Base-by-base conservation (phyloP, 148 eudicot species). In the Silene uniflora region DNA sequence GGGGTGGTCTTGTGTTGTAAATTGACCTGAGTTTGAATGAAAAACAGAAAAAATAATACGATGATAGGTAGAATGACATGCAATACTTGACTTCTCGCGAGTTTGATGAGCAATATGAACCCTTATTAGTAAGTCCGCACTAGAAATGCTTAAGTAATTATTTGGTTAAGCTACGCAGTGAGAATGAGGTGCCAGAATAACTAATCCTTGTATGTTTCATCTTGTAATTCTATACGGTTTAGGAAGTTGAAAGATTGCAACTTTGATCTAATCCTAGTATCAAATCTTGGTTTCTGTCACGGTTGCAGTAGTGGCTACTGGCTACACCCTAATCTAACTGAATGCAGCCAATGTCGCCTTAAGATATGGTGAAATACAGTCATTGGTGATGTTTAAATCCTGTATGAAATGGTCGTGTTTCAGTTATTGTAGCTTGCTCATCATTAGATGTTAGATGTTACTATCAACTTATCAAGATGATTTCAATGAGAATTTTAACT, bases 141-240 rank as follows among this genome's bases (percentile, higher is more conserved):
- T 61, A 24, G 25, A 61, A 68, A 39, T 21, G 79, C 73, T 10
- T 22, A 13, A n/a, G 11, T 54, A 13, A n/a, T 74, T 65, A 16
- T 46, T 62, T 17, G 19, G 22, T 46, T 23, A 46, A 24, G 35
- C 65, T 3, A 69, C 70, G 56, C 69, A 52, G n/a, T n/a, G 69
- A 46, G 68, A 29, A 56, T 59, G 54, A 3, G 25, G 46, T 39
- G 18, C 16, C 7, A 6, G 7, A 7, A 71, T 13, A 71, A 52
- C 23, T 13, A n/a, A 24, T 22, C 61, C 44, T 52, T 5, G 10
- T 62, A 62, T 62, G 24, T 25, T 22, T 22, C 16, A 62, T 60
- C 63, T 62, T 10, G 66, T 56, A 21, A 67, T 58, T 22, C 25
- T 14, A 13, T 14, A 7, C 23, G 5, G 5, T 35, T 63, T 6